phyloP scores from a whole-genome alignment of 2,329 filamentous ascomycete species.

The Trichoderma lentiforme region DNA sequence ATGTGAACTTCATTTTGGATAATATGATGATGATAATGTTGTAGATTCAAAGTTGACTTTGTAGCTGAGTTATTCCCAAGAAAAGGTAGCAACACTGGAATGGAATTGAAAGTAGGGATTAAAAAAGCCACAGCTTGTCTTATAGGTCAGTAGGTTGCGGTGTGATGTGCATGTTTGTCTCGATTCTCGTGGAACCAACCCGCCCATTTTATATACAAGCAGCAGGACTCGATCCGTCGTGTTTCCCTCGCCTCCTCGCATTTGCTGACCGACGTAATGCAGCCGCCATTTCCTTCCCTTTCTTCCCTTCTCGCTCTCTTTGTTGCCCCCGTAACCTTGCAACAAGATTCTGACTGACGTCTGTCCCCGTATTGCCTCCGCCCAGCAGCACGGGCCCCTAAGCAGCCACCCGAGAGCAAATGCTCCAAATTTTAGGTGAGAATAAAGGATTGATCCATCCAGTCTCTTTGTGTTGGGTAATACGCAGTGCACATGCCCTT shows the following conservation, averaged over 20 bases:
- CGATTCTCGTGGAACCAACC: background rate
- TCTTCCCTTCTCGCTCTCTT: background rate
- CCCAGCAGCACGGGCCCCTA: background rate
- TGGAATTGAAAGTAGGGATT: background rate
- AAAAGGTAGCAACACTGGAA: background rate
- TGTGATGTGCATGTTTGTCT: background rate
- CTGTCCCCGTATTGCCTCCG: background rate
- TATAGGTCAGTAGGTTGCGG: background rate
- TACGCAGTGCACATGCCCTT: background rate
- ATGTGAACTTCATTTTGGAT: conserved; percentile 31
- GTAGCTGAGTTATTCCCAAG: background rate
- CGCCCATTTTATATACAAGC: background rate
- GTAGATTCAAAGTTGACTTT: background rate
- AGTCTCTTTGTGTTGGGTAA: background rate
- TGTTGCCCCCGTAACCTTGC: background rate
- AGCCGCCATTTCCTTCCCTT: background rate
- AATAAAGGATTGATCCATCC: background rate
- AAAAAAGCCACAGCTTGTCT: background rate
- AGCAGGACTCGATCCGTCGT: background rate
- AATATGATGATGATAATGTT: background rate
- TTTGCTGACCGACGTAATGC: conserved; percentile 13
- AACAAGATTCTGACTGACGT: conserved; percentile 10
- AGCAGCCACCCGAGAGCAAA: conserved; percentile 3
- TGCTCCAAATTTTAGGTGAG: too few relatives aligned
- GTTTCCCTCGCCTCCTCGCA: background rate